Conservation (phyloP, 2,329 filamentous ascomycete genomes). For the Alternaria incomplexa region DNA sequence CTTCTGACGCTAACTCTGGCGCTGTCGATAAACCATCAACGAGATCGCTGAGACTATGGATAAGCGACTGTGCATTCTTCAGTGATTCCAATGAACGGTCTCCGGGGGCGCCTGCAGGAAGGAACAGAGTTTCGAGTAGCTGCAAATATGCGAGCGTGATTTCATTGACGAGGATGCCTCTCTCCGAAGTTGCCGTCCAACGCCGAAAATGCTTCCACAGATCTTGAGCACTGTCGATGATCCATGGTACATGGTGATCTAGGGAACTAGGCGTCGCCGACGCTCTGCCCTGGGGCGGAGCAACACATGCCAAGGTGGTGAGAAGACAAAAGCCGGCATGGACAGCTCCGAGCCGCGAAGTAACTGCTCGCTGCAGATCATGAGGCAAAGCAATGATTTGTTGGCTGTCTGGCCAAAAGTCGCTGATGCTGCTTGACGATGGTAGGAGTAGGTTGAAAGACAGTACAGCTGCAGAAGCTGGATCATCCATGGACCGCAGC, state of each 20-base stretch:
- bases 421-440: constrained; percentile 47
- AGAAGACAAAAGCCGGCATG: constrained; percentile 37
- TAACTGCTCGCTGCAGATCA: constrained; percentile 44
- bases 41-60: constrained; percentile 24
- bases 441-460: constrained; percentile 46
- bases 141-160: constrained; percentile 31
- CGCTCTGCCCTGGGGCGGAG: background rate
- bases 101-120: constrained; percentile 4
- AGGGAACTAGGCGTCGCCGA: constrained; percentile 1
- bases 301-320: constrained; percentile 18
- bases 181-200: constrained; percentile 22
- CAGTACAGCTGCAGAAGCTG: constrained; percentile 5
- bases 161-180: constrained; percentile 23
- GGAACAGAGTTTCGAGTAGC: constrained; percentile 23
- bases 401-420: constrained; percentile 48
- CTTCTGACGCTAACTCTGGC: constrained; percentile 24
- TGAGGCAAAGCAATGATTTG: constrained; percentile 51
- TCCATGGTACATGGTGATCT: constrained; percentile 33
- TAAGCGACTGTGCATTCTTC: constrained; percentile 30
- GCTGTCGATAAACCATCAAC: constrained; percentile 20
- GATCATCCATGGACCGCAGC: constrained; percentile 46
- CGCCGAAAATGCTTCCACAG: constrained; percentile 35
- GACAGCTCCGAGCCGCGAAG: constrained; percentile 30
- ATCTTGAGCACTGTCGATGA: constrained; percentile 27
- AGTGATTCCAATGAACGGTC: constrained; percentile 17